These are phyloP conservation scores for Lodderomyces margitis DNA, from an alignment of 1,139 yeast species.

Conservation along the genomic window DNA sequence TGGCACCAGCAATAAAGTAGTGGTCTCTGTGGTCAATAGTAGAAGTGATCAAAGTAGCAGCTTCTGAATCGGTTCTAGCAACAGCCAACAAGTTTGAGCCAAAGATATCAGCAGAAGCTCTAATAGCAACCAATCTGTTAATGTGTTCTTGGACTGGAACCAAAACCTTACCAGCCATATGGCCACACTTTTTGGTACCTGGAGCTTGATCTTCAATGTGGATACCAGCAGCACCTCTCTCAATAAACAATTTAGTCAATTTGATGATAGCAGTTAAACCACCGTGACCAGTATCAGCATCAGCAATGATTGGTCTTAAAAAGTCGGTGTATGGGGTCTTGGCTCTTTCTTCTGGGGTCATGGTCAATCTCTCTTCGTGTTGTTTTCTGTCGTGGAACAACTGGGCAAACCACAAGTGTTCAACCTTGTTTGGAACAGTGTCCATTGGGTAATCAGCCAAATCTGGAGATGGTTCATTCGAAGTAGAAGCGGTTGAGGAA, in stretches of 20 bases:
- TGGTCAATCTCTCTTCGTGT: constrained; percentile 73
- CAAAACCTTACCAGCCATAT: constrained; percentile 97
- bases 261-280: constrained; percentile 95
- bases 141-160: constrained; percentile 98
- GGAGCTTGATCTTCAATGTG: constrained; percentile 99
- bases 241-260: constrained; percentile 93
- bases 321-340: constrained; percentile 70
- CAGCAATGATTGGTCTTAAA: constrained; percentile 92
- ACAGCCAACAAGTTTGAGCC: constrained; percentile 83
- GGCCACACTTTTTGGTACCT: constrained; percentile 97
- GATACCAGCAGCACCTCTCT: constrained; percentile 98
- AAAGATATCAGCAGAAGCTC: constrained; percentile 94
- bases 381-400: constrained; percentile 97
- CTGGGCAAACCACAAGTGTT: constrained; percentile 96
- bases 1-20: constrained; percentile 85
- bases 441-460: constrained; percentile 98
- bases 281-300: constrained; percentile 99
- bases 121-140: constrained; percentile 87
- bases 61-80: constrained; percentile 97
- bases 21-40: constrained; percentile 95
- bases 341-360: constrained; percentile 62
- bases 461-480: constrained; percentile 97
- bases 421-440: constrained; percentile 98
- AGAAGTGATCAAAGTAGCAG: constrained; percentile 90
- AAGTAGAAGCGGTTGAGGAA: constrained; percentile 94